Percentiles rank a stretch among this genome's conserved stretches.
phyloP scores from a whole-genome alignment of 305 asterid species.

The Plantago rigida region DNA sequence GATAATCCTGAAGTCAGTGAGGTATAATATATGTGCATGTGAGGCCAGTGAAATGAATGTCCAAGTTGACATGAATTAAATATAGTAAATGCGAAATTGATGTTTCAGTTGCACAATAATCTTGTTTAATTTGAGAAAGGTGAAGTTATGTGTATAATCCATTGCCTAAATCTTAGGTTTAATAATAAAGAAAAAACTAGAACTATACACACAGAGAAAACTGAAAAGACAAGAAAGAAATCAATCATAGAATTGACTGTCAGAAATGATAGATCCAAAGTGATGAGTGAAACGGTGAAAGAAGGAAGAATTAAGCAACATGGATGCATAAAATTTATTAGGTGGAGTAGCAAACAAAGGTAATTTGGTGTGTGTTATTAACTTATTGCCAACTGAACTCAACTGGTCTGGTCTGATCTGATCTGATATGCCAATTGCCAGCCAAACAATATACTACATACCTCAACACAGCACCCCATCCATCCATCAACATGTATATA shows the following conservation, averaged over 20 bases:
- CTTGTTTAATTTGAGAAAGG: no score
- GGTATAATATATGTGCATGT: no score
- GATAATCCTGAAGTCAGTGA: no score
- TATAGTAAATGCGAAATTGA: no score
- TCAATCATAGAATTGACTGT: constrained; percentile 45
- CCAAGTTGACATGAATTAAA: no score
- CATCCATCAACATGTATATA: no score
- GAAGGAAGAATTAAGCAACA: constrained; percentile 27
- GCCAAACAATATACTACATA: constrained; percentile 13
- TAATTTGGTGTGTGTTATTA: constrained; percentile 3
- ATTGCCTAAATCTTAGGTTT: constrained; percentile 1
- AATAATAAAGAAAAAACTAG: constrained; percentile 12
- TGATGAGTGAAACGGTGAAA: constrained; percentile 21
- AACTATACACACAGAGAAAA: neutral
- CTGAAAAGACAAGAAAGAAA: constrained; percentile 31
- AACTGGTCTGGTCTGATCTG: constrained; percentile 2
- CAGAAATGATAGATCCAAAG: constrained; percentile 51
- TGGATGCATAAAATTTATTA: constrained; percentile 8
- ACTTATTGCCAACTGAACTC: neutral
- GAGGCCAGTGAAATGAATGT: no score
- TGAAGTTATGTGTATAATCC: no score
- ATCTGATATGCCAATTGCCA: constrained; percentile 6
- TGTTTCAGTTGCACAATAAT: no score
- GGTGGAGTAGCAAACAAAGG: neutral
- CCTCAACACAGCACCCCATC: neutral